Conservation (phyloP, 164 flowering plant species). For the Saururus chinensis region DNA sequence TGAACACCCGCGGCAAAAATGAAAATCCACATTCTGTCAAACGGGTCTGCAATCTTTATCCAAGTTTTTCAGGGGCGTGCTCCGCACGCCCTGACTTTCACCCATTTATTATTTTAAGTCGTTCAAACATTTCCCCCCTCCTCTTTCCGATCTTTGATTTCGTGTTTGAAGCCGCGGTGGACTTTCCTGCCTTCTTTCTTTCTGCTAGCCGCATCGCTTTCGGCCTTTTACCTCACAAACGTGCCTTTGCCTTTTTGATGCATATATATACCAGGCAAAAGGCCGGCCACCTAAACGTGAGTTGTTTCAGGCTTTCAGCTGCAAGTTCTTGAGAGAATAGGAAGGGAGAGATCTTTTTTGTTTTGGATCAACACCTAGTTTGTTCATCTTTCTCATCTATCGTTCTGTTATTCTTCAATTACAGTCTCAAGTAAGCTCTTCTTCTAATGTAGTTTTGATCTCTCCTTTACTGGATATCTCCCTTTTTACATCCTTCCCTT, state of each 20-base stretch:
- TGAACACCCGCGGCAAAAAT: background rate
- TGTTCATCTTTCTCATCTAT: no score
- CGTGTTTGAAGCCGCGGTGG: background rate
- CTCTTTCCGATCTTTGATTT: background rate
- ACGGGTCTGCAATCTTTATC: background rate
- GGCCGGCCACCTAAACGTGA: background rate
- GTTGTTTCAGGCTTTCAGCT: background rate
- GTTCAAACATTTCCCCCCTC: background rate
- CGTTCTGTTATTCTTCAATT: no score
- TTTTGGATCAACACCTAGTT: background rate
- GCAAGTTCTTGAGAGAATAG: background rate
- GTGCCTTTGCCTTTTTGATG: background rate
- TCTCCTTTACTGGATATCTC: no score
- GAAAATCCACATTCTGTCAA: background rate
- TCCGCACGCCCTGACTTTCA: background rate
- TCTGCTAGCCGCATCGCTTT: slow-evolving; percentile 1
- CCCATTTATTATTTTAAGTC: no score
- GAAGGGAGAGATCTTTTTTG: background rate
- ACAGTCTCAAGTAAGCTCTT: no score
- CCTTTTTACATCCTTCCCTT: no score
- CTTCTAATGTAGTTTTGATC: no score
- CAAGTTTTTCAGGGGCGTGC: background rate
- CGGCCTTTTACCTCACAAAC: background rate
- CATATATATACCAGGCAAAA: background rate
- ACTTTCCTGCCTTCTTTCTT: background rate